Conservation (phyloP, 805 yeast species). For the Kodamaea sagamina region DNA sequence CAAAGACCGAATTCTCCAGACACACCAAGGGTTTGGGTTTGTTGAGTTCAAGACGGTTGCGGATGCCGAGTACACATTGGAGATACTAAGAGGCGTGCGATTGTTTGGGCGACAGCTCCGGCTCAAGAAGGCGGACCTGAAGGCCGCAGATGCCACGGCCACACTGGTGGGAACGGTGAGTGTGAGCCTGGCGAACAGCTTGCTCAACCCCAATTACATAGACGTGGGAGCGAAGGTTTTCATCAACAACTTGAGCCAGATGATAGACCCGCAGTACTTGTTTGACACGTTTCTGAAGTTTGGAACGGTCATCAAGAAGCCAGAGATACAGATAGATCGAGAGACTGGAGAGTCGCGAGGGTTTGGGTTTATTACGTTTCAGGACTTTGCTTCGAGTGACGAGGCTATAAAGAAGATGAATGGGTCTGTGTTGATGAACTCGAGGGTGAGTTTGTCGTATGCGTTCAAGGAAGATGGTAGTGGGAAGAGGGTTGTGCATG, state of each 20-base stretch:
- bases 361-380: slow-evolving; percentile 66
- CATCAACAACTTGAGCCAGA: slow-evolving; percentile 62
- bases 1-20: slow-evolving; percentile 66
- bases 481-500: slow-evolving; percentile 57
- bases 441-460: slow-evolving; percentile 60
- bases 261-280: slow-evolving; percentile 62
- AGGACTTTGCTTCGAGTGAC: slow-evolving; percentile 68
- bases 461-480: slow-evolving; percentile 64
- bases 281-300: slow-evolving; percentile 62
- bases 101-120: slow-evolving; percentile 63
- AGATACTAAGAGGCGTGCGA: slow-evolving; percentile 58
- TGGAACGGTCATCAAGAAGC: slow-evolving; percentile 58
- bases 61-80: slow-evolving; percentile 72
- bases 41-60: slow-evolving; percentile 60
- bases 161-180: slow-evolving; percentile 2
- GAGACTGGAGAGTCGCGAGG: slow-evolving; percentile 55
- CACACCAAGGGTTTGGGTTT: slow-evolving; percentile 88
- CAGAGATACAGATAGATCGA: slow-evolving; percentile 50
- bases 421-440: slow-evolving; percentile 68
- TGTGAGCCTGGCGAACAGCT: slow-evolving; percentile 12
- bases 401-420: slow-evolving; percentile 68
- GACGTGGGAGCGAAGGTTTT: slow-evolving; percentile 57
- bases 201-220: slow-evolving; percentile 17
- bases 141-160: slow-evolving; percentile 17
- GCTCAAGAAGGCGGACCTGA: slow-evolving; percentile 52